Base-by-base conservation (phyloP, 129 eudicot genomes). In the Tagetes patula region DNA sequence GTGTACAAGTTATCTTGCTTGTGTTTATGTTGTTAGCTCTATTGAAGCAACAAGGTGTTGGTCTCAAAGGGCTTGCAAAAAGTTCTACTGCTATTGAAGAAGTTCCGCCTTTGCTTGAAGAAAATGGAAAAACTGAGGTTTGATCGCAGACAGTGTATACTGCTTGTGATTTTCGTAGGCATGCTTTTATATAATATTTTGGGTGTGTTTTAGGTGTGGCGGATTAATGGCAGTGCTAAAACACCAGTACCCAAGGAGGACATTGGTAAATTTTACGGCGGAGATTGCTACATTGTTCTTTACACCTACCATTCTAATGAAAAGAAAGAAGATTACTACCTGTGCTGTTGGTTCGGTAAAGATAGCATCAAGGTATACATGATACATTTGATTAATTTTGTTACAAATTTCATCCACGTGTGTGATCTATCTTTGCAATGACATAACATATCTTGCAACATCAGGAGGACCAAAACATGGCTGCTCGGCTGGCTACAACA, bases 21-120 rank as follows among this genome's bases (percentile, higher is more conserved):
- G 74, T 71, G 50, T 70, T 12, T 61, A 8, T 76, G 54, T 71
- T 79, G 54, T 53, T 78, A 95, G 99, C 99, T 72, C 82, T 95
- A 77, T 81, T 95, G 78, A 95, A 95, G 96, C 99, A 95, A 84
- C 99, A 95, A 88, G 99, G 99, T 63, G 89, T 84, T 70, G 96
- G 89, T 38, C 77, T 84, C 69, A 95, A 95, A 80, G 97, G 91
- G 74, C 80, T 84, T 48, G 82, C 83, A 34, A 95, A 95, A 80
- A 76, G 84, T 72, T 82, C 90, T 76, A 94, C 96, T 70, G 88
- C 84, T 12, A 84, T 81, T 30, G 99, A 88, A 67, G 99, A 95
- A 71, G 88, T 88, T 67, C 97, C 97, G 52, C 99, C 97, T 38
- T 81, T 95, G 90, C 99, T 95, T 71, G 99, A 90, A 87, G 96